A percentile compares a stretch with the other conserved stretches of the same genome.
Conservation (phyloP, 257 asterid genomes). For the Plantago major region DNA sequence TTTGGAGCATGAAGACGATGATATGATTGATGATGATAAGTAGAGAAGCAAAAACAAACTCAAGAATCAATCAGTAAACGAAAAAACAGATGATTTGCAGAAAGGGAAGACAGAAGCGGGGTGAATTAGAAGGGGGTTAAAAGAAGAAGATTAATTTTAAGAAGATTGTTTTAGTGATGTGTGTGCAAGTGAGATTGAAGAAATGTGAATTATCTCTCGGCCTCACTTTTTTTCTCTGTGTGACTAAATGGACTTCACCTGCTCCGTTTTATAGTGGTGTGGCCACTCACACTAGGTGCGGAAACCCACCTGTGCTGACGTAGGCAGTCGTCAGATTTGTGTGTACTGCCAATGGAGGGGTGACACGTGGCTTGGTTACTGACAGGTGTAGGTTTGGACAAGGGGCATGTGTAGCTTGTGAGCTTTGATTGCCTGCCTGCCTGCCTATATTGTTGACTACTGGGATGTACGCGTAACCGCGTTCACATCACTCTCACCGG, state of each 20-base stretch:
- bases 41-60: constrained; percentile 35
- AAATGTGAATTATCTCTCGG: constrained; percentile 27
- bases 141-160: neutral
- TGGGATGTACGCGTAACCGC: constrained; percentile 11
- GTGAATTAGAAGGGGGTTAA: constrained; percentile 39
- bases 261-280: constrained; percentile 33
- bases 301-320: constrained; percentile 30
- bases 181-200: constrained; percentile 55
- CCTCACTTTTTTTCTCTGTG: constrained; percentile 25
- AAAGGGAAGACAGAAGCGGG: constrained; percentile 89
- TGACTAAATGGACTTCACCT: constrained; percentile 9
- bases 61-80: constrained; percentile 22
- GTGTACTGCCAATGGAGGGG: neutral
- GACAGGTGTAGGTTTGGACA: constrained; percentile 24
- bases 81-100: constrained; percentile 67
- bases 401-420: constrained; percentile 26
- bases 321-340: neutral
- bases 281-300: constrained; percentile 20
- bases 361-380: neutral
- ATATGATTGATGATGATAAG: no score
- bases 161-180: constrained; percentile 22
- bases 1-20: constrained; percentile 17
- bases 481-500: constrained; percentile 19
- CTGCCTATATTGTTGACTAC: constrained; percentile 26
- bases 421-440: constrained; percentile 4